phyloP scores from a whole-genome alignment of 2,329 filamentous ascomycete genomes.

The Beauveria bassiana region DNA sequence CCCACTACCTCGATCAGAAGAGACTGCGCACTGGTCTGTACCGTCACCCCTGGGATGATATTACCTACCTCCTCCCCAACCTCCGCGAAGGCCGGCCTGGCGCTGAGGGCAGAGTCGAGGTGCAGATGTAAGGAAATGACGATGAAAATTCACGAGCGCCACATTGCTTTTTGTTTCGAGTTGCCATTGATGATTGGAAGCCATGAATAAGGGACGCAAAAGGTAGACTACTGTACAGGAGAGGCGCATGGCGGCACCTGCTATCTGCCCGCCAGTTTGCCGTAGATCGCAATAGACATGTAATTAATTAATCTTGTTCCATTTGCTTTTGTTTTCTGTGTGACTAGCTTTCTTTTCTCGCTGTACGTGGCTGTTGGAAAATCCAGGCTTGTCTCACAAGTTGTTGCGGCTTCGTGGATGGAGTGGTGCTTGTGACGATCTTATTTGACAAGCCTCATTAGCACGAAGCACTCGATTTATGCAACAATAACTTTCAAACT shows the following conservation, averaged over 20 bases:
- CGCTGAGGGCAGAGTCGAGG: constrained; percentile 81
- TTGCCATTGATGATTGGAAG: constrained; percentile 6
- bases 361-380: no score
- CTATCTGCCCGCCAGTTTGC: background rate
- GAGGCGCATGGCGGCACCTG: background rate
- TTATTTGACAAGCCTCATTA: no score
- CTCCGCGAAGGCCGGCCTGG: constrained; percentile 64
- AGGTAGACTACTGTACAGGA: constrained; percentile 9
- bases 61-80: constrained; percentile 86
- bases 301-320: constrained; percentile 9
- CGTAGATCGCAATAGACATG: constrained; percentile 9
- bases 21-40: constrained; percentile 95
- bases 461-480: background rate
- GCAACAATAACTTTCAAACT: no score
- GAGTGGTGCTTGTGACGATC: no score
- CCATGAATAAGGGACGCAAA: constrained; percentile 5
- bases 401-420: no score
- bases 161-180: constrained; percentile 18
- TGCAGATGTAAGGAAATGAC: constrained; percentile 53
- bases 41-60: constrained; percentile 98
- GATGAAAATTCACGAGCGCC: constrained; percentile 19
- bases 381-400: no score
- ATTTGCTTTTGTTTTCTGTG: background rate
- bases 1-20: constrained; percentile 99
- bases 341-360: no score